These are phyloP conservation scores for Penicillium sclerotiorum DNA, from an alignment of 2,329 filamentous ascomycete species.

Conservation along the genomic window DNA sequence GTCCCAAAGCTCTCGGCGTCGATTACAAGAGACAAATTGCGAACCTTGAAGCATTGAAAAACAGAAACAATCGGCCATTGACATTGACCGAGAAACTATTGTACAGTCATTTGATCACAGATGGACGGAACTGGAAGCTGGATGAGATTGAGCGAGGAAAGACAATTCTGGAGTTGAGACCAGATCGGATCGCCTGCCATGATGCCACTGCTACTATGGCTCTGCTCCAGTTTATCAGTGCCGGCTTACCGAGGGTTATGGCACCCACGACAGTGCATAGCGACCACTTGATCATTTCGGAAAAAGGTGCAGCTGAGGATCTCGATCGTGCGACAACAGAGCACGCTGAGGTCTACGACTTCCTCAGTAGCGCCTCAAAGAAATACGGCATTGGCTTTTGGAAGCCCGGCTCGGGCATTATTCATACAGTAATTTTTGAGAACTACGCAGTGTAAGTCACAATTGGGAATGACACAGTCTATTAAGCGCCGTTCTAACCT, in stretches of 20 bases:
- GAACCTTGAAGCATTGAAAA: constrained; percentile 3
- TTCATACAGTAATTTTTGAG: constrained; percentile 46
- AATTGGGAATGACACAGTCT: neutral
- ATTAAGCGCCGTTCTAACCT: constrained; percentile 9
- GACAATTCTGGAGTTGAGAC: constrained; percentile 41
- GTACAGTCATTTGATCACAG: constrained; percentile 40
- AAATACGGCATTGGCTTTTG: constrained; percentile 52
- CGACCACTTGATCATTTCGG: constrained; percentile 43
- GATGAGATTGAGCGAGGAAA: constrained; percentile 40
- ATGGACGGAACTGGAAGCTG: constrained; percentile 20
- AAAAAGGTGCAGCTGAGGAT: constrained; percentile 36
- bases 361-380: constrained; percentile 43
- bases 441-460: constrained; percentile 39
- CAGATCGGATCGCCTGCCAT: constrained; percentile 47
- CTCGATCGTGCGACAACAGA: constrained; percentile 29
- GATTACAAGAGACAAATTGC: constrained; percentile 11
- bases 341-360: constrained; percentile 44
- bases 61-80: constrained; percentile 26
- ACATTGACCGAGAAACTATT: constrained; percentile 46
- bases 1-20: constrained; percentile 7
- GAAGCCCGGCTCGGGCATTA: constrained; percentile 42
- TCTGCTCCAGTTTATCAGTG: constrained; percentile 47
- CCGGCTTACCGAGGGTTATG: constrained; percentile 41
- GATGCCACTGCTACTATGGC: constrained; percentile 50
- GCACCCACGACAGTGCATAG: constrained; percentile 46